phyloP scores from a whole-genome alignment of 2,329 filamentous ascomycete genomes.

The Cladosporium halotolerans region DNA sequence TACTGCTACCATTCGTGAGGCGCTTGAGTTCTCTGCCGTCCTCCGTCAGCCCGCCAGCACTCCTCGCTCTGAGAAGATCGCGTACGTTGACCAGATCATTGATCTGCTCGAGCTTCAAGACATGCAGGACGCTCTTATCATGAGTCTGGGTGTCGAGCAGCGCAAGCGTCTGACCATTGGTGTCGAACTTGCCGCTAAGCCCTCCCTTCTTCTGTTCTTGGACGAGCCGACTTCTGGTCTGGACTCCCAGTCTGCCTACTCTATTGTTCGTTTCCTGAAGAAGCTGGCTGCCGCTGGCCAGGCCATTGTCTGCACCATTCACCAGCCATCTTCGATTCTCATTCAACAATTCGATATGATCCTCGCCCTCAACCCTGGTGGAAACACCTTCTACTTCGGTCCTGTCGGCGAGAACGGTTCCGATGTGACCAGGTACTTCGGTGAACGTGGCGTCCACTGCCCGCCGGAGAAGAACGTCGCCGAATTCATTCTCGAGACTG shows the following conservation, averaged over 20 bases:
- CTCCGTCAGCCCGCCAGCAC: constrained; percentile 53
- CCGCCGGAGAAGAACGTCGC: constrained; percentile 61
- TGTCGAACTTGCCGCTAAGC: constrained; percentile 65
- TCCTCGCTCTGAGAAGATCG: constrained; percentile 55
- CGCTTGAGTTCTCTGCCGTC: constrained; percentile 62
- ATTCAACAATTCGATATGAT: constrained; percentile 71
- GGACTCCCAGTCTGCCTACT: constrained; percentile 63
- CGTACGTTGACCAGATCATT: constrained; percentile 61
- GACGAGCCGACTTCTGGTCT: constrained; percentile 68
- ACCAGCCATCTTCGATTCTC: constrained; percentile 63
- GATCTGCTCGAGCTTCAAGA: constrained; percentile 59
- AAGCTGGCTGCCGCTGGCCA: constrained; percentile 62
- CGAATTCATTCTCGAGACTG: constrained; percentile 61
- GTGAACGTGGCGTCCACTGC: constrained; percentile 58
- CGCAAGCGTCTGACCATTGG: constrained; percentile 68
- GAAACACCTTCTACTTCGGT: constrained; percentile 69
- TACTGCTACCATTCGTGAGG: constrained; percentile 61
- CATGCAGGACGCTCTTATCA: constrained; percentile 61
- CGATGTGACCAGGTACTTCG: constrained; percentile 62
- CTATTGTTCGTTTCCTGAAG: constrained; percentile 61
- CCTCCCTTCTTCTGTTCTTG: constrained; percentile 60
- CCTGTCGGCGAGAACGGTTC: constrained; percentile 61
- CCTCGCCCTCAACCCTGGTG: constrained; percentile 60
- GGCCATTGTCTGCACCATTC: constrained; percentile 68
- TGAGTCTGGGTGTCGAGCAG: constrained; percentile 61